Evolutionary conservation across 2,329 filamentous ascomycete genomes (phyloP), one percentile per base, ranked within the genome.

Genomic region (Talaromyces verruculosus): DNA sequence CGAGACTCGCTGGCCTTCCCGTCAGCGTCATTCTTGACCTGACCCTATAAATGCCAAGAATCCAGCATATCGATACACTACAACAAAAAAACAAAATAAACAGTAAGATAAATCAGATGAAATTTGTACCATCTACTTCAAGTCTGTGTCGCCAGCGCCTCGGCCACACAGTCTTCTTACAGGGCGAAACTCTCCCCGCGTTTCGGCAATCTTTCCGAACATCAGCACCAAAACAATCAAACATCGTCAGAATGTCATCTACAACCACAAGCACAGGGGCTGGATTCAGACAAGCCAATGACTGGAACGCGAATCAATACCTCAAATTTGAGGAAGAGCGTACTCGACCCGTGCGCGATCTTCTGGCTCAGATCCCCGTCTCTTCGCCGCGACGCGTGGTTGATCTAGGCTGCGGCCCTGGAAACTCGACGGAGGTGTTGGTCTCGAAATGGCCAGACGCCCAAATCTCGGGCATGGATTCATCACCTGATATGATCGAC

Each of bases 331-430:
- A 76, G 68, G 74, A 77, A 61, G 82, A 87, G 62, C 81, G 85
- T 65, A 87, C 84, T 0, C 81, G 82, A 2, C 79, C 85, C 6
- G 80, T 83, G 0, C 77, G 80, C 49, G 86, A 88, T 67, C 81
- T 88, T 0, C 74, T 88, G 8, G 68, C 81, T 5, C 83, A 81
- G 37, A 72, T 87, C 2, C 76, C 78, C 0, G 75, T 83, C 1
- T 69, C 76, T 15, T 64, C 71, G 0, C 76, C 84, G n/a, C 71
- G 76, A 10, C 75, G 72, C 33, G 81, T 88, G 69, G 77, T 86
- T 69, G 86, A 88, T 67, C 77, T 88, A 0, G 86, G 86, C 69
- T 88, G 86, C 72, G 86, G 86, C 0, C 86, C 86, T 0, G 86
- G 83, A 5, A 88, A 87, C 75, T 86, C 83, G 2, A 88, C 86